A percentile compares a stretch with the other conserved stretches of the same genome.
phyloP scores from a whole-genome alignment of 1,139 yeast species.

The Suhomyces terraborum region DNA sequence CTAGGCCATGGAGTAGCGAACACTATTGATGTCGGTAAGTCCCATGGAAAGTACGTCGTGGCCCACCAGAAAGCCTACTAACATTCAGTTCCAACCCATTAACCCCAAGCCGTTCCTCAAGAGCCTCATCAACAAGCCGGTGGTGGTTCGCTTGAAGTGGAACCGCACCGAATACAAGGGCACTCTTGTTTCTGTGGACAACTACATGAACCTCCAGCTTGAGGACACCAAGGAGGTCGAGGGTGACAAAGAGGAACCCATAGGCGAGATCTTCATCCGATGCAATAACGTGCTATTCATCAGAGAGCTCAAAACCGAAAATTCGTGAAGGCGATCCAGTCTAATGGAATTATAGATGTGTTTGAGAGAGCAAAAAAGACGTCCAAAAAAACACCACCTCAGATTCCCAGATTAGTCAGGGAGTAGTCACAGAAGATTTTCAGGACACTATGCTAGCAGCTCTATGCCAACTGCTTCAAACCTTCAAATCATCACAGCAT shows the following conservation, averaged over 20 bases:
- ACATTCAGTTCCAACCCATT: slow-evolving; percentile 61
- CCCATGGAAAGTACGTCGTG: background rate
- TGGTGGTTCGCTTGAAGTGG: slow-evolving; percentile 90
- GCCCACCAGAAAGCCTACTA: slow-evolving; percentile 11
- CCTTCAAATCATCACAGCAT: too few relatives aligned
- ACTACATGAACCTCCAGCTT: slow-evolving; percentile 87
- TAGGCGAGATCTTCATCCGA: slow-evolving; percentile 85
- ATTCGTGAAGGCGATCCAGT: too few relatives aligned
- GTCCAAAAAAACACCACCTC: too few relatives aligned
- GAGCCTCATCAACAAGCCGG: slow-evolving; percentile 66
- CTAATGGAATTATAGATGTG: too few relatives aligned
- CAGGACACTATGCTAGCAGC: too few relatives aligned
- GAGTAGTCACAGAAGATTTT: too few relatives aligned
- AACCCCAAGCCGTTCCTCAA: slow-evolving; percentile 92
- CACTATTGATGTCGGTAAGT: slow-evolving; percentile 11
- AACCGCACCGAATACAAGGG: slow-evolving; percentile 91
- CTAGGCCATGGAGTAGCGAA: too few relatives aligned
- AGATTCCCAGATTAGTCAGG: too few relatives aligned
- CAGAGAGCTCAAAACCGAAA: slow-evolving; percentile 32
- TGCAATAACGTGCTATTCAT: slow-evolving; percentile 78
- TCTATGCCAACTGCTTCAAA: too few relatives aligned
- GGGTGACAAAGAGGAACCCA: slow-evolving; percentile 48
- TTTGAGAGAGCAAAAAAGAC: too few relatives aligned
- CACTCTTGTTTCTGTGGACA: slow-evolving; percentile 76
- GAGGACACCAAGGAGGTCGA: slow-evolving; percentile 65